Conservation (phyloP, 805 yeast species). For the Yamadazyma endophytica region DNA sequence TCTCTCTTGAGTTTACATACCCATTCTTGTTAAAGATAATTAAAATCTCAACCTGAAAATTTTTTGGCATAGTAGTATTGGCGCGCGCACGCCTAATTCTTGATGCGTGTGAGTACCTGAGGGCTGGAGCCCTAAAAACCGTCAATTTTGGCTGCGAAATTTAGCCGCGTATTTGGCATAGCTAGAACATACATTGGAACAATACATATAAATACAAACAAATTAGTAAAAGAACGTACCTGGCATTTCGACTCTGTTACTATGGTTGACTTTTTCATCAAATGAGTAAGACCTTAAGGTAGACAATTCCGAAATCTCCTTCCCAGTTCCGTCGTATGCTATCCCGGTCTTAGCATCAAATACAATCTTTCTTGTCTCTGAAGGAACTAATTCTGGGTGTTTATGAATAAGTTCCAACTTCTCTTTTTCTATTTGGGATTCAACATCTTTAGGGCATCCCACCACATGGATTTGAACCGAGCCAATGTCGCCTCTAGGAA, state of each 20-base stretch:
- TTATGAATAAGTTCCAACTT: conserved; percentile 5
- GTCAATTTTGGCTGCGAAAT: not conserved
- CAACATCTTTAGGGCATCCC: conserved; percentile 11
- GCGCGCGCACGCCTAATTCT: conserved; percentile 2
- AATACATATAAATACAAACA: not conserved
- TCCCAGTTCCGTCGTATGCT: conserved; percentile 13
- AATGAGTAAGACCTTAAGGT: conserved; percentile 10
- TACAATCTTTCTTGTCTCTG: conserved; percentile 9
- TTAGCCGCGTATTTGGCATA: not conserved
- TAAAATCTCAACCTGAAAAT: conserved; percentile 7
- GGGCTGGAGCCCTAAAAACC: conserved; percentile 3
- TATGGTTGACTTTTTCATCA: conserved; percentile 6
- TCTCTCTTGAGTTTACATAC: conserved; percentile 24
- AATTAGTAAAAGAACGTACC: conserved; percentile 11
- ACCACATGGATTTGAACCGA: conserved; percentile 10
- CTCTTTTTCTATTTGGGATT: conserved; percentile 6
- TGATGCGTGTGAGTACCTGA: not conserved
- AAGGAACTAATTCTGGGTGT: conserved; percentile 12
- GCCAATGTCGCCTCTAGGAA: conserved; percentile 8
- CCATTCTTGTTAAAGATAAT: conserved; percentile 14
- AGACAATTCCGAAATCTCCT: conserved; percentile 11
- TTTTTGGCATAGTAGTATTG: conserved; percentile 7
- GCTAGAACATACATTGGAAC: not conserved
- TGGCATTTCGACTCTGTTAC: conserved; percentile 10
- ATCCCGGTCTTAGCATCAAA: conserved; percentile 15